Base-by-base conservation (phyloP, 1,284 basidiomycete species). In the Cronartium ribicola region DNA sequence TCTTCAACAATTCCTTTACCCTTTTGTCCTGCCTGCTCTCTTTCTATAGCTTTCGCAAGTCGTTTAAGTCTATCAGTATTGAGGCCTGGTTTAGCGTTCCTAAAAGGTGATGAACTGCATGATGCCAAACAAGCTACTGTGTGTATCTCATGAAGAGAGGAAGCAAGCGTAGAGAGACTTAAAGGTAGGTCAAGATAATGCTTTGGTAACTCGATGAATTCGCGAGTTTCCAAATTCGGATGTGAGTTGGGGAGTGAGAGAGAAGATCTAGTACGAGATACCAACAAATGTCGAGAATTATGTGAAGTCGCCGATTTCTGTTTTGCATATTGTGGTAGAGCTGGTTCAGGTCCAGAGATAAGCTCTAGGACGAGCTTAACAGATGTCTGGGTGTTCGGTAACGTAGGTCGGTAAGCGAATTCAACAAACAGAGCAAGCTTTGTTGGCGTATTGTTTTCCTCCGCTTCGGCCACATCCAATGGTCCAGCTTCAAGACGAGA, bases 401-500 rank as follows among this genome's bases (percentile, higher is more conserved):
- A 46, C 11, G 20, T 43, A 41, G 63, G 57, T 4, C 41, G 13
- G 36, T 64, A 44, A 46, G 8, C 44, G 36, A 60, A 60, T 60
- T 60, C 20, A 22, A 60, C 59, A 37, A 11, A 60, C 20, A 60
- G 59, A 17, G 59, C 59, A 14, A 60, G 13, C 63, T 62, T 55
- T 4, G 36, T 11, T 7, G 43, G 48, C 5, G 20, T 17, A 39
- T 41, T 43, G 11, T 41, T 39, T 22, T 72, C 69, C n/a, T 66
- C 71, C 17, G 71, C 71, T 17, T 73, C 64, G 22, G 63, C 65
- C 14, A 73, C 51, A 40, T 73, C 71, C 22, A 66, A 48, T 17
- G 64, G 63, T 11, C 63, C 71, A 4, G 71, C 60, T 60, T 73
- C 71, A 22, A 73, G 59, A 14, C 63, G 48, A n/a, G 71, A 66